A percentile compares a stretch with the other conserved stretches of the same genome.
Conservation (phyloP, 352 stramenopile genomes). For the Globisporangium nunn region DNA sequence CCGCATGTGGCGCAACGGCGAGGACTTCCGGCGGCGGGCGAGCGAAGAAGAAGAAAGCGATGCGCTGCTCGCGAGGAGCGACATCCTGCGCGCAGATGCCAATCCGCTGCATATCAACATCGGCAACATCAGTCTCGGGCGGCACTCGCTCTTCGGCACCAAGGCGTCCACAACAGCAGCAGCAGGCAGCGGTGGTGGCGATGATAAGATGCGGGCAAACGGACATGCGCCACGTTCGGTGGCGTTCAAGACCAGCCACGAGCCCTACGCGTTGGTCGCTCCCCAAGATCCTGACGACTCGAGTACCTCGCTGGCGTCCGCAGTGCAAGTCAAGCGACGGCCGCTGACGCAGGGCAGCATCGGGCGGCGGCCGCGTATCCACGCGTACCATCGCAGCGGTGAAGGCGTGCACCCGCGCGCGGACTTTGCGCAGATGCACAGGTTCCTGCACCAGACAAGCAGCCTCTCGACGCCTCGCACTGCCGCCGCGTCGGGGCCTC, state of each 20-base stretch:
- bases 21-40: slow-evolving; percentile 22
- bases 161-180: slow-evolving; percentile 14
- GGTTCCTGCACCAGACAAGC: slow-evolving; percentile 54
- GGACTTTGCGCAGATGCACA: slow-evolving; percentile 63
- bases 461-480: background rate
- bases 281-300: background rate
- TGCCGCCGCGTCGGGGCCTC: background rate
- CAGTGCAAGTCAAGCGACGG: slow-evolving; percentile 20
- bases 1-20: slow-evolving; percentile 59
- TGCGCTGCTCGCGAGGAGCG: background rate
- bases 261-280: background rate
- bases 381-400: slow-evolving; percentile 19
- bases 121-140: slow-evolving; percentile 49
- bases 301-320: background rate
- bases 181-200: background rate
- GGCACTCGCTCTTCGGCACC: slow-evolving; percentile 49
- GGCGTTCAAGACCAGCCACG: background rate
- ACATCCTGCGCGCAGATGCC: background rate
- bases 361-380: slow-evolving; percentile 23
- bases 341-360: slow-evolving; percentile 38
- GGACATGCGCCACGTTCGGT: background rate
- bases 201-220: background rate
- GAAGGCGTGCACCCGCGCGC: slow-evolving; percentile 14
- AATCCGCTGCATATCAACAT: slow-evolving; percentile 42
- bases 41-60: slow-evolving; percentile 6